These are phyloP conservation scores for Tubosaeta sp. DNA, from an alignment of 768 basidiomycete genomes.

Conservation along the genomic window DNA sequence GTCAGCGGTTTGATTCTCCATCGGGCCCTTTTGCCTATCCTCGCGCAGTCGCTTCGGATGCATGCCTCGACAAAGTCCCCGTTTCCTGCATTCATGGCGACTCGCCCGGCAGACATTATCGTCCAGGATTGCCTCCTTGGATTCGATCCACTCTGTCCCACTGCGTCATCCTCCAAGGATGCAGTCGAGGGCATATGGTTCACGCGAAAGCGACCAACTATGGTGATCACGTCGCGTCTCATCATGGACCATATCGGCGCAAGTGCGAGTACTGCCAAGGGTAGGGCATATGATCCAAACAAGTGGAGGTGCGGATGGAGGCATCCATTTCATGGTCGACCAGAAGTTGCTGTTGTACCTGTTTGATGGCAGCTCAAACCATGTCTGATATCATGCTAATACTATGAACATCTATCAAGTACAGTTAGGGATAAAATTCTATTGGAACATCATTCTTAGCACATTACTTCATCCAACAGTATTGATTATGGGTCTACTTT, in stretches of 20 bases:
- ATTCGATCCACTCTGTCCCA: slow-evolving; percentile 35
- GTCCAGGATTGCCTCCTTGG: slow-evolving; percentile 43
- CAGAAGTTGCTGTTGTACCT: slow-evolving; percentile 35
- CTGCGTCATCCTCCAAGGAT: slow-evolving; percentile 8
- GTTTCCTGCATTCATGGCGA: slow-evolving; percentile 25
- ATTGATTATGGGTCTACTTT: no score
- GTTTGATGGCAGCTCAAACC: slow-evolving; percentile 4
- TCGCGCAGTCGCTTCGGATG: slow-evolving; percentile 28
- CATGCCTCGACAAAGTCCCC: slow-evolving; percentile 29
- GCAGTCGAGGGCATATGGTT: slow-evolving; percentile 4
- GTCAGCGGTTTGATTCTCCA: slow-evolving; percentile 41
- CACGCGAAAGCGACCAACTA: slow-evolving; percentile 14
- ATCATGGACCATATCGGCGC: slow-evolving; percentile 43
- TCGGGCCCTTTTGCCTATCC: slow-evolving; percentile 31
- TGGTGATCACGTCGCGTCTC: slow-evolving; percentile 40
- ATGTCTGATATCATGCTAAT: not conserved
- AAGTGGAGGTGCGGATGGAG: slow-evolving; percentile 46
- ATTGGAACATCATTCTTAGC: not conserved
- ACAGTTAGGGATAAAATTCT: not conserved
- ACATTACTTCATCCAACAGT: no score
- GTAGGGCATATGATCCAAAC: slow-evolving; percentile 28
- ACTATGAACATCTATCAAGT: not conserved
- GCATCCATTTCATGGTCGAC: slow-evolving; percentile 40
- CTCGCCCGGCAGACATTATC: slow-evolving; percentile 36
- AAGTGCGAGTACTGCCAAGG: slow-evolving; percentile 31